phyloP scores from a whole-genome alignment of 2,329 filamentous ascomycete species.

The Microcyclosporella mali region DNA sequence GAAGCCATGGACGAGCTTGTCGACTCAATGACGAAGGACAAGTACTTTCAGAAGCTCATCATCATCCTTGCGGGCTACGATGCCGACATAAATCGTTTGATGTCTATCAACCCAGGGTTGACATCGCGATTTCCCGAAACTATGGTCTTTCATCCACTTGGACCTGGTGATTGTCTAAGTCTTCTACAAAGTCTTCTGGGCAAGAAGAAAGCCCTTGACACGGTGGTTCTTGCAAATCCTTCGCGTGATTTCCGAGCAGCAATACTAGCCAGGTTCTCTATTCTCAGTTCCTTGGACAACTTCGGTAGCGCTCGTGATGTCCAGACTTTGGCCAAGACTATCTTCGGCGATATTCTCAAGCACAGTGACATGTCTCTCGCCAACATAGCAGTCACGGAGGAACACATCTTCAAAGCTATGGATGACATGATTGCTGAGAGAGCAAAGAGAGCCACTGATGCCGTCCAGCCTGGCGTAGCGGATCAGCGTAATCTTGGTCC shows the following conservation, averaged over 20 bases:
- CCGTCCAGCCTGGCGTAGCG: neutral
- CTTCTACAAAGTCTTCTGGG: conserved; percentile 36
- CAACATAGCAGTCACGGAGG: conserved; percentile 22
- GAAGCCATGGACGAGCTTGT: conserved; percentile 51
- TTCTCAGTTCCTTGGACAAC: conserved; percentile 39
- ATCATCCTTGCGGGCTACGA: conserved; percentile 66
- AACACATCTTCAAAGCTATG: conserved; percentile 24
- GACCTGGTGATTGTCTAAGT: conserved; percentile 26
- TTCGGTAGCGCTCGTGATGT: conserved; percentile 64
- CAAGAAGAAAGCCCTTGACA: conserved; percentile 9
- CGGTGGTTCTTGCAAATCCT: neutral
- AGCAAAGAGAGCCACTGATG: neutral
- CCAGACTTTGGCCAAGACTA: conserved; percentile 45
- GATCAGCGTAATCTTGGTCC: too few species aligned
- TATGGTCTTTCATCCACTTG: conserved; percentile 48
- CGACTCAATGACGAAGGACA: conserved; percentile 50
- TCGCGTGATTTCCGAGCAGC: neutral
- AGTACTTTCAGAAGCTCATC: conserved; percentile 55
- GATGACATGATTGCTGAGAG: conserved; percentile 33
- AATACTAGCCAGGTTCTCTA: conserved; percentile 33
- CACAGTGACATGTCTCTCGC: conserved; percentile 14
- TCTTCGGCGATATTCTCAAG: conserved; percentile 40
- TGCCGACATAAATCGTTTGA: conserved; percentile 57
- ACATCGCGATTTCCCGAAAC: conserved; percentile 60
- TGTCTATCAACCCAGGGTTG: conserved; percentile 57